phyloP scores from a whole-genome alignment of 371 early-diverging fungal genomes.

The Parasitella parasitica region DNA sequence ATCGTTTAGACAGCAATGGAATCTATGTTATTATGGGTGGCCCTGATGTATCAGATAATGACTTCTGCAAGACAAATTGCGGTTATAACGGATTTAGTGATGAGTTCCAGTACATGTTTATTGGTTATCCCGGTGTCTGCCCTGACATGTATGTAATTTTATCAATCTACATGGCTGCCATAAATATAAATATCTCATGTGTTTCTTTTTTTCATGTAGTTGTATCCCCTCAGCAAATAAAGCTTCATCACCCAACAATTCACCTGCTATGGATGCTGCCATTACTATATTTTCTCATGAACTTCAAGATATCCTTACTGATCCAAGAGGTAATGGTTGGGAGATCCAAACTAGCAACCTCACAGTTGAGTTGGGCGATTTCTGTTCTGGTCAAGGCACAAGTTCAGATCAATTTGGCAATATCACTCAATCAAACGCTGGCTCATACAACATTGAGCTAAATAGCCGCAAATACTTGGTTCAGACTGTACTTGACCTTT shows the following conservation, averaged over 20 bases:
- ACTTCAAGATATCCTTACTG: constrained; percentile 50
- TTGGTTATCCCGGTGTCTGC: constrained; percentile 48
- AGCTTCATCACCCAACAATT: constrained; percentile 41
- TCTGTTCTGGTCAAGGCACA: constrained; percentile 38
- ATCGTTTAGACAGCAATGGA: constrained; percentile 43
- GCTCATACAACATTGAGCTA: constrained; percentile 43
- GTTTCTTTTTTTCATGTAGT: constrained; percentile 1
- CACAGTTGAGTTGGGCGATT: constrained; percentile 46
- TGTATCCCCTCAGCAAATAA: constrained; percentile 39
- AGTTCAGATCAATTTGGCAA: constrained; percentile 38
- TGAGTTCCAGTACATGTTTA: constrained; percentile 49
- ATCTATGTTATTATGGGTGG: constrained; percentile 50
- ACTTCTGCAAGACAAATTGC: constrained; percentile 46
- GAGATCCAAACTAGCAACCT: constrained; percentile 17
- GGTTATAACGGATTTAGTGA: constrained; percentile 48
- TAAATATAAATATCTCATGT: not conserved
- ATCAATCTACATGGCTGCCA: not conserved
- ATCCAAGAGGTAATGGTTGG: constrained; percentile 53
- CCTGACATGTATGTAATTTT: constrained; percentile 6
- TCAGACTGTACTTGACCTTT: constrained; percentile 46
- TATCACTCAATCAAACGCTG: constrained; percentile 23
- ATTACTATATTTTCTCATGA: constrained; percentile 57
- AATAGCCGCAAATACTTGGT: constrained; percentile 42
- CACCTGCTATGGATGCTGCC: constrained; percentile 49
- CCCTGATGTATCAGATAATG: constrained; percentile 38